Evolutionary conservation across 2,329 filamentous ascomycete species (phyloP), one percentile per base, ranked within the genome.

Genomic region (Ilyonectria destructans): DNA sequence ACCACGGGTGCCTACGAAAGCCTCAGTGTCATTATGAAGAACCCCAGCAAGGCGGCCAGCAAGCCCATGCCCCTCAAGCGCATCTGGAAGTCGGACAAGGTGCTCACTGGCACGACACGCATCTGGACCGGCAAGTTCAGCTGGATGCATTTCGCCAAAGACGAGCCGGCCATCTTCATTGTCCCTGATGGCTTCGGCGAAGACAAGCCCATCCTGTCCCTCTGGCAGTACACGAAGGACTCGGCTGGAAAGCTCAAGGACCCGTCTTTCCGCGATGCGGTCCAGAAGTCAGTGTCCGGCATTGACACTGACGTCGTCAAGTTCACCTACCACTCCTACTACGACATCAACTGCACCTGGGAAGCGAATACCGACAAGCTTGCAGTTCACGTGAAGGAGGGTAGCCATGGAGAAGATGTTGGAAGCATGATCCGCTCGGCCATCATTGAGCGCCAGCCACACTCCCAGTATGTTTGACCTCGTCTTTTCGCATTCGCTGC

Each of bases 91-190:
- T 64, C 72, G 0, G 9, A 55, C 13, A 69, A 72, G 1, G 60
- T 49, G 33, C 19, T 51, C 1, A 70, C 60, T 10, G 65, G 45
- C 0, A 49, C 49, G 2, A 35, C 43, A 0, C 61, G 72, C 1
- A 61, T 75, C 2, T 75, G 72, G 72, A 73, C 72, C 9, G 72
- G 73, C 9, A 75, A 75, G 55, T 54, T 72, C 61, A 72, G 68
- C 43, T 75, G 67, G 63, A 2, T 55, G 2, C 9, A 33, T 1
- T 72, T 61, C 33, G 67, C 72, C 0, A 37, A 4, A 5, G 26
- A 75, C 1, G 73, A 75, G 54, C 26, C 37, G 0, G 69, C 69
- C 23, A 72, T 75, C 6, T 75, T 75, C 6, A 72, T 75, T 9
- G 61, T 67, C 0, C 73, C 73, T 0, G 71, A 75, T 1, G 73